These are phyloP conservation scores for Volvox reticuliferus DNA, from an alignment of 139 green algal species.

Conservation along the genomic window DNA sequence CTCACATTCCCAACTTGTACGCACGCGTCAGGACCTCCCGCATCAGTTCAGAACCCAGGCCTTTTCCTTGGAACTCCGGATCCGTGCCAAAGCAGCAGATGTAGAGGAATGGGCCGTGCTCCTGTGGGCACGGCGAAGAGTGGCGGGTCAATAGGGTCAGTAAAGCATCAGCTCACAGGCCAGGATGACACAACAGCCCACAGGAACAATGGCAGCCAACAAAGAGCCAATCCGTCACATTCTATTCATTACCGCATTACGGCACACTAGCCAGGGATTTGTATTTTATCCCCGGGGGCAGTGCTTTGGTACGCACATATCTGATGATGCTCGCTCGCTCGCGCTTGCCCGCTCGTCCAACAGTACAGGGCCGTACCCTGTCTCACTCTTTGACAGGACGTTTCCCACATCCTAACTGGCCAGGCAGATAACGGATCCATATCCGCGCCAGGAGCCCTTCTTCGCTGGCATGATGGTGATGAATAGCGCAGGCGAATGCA, in stretches of 20 bases:
- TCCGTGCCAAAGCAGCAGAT: conserved; percentile 22
- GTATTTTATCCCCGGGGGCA: too few species aligned
- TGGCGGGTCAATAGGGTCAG: not conserved
- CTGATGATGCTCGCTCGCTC: too few species aligned
- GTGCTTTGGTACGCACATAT: too few species aligned
- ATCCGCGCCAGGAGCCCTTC: too few species aligned
- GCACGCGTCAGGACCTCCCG: not conserved
- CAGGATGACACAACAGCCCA: not conserved
- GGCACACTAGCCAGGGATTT: not conserved
- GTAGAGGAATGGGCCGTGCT: conserved; percentile 32
- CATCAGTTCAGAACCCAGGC: conserved; percentile 20
- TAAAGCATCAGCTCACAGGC: not conserved
- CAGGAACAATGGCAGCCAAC: too few species aligned
- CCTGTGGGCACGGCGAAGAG: not conserved
- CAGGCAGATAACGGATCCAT: too few species aligned
- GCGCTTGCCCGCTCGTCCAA: too few species aligned
- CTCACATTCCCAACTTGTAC: not conserved
- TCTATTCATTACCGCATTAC: not conserved
- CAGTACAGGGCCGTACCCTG: too few species aligned
- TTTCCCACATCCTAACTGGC: too few species aligned
- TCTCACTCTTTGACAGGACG: too few species aligned
- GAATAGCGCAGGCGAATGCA: not conserved
- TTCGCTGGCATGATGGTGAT: not conserved
- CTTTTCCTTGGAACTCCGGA: conserved; percentile 15
- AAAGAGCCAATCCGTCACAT: too few species aligned